Base-by-base conservation (phyloP, 768 basidiomycete genomes). In the Chlorophyllum brunneum region DNA sequence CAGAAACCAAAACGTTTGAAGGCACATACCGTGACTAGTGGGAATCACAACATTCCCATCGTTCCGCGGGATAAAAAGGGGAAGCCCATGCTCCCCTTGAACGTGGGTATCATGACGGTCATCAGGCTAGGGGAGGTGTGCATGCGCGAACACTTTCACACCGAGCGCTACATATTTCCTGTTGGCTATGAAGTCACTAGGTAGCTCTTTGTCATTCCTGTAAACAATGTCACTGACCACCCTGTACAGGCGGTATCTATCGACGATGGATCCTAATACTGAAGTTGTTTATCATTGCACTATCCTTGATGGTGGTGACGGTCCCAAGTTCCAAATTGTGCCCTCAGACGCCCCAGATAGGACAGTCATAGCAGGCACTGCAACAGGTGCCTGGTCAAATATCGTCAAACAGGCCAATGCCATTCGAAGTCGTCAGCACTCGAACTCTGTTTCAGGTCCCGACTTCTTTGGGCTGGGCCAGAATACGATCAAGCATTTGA, bases 401-500 rank as follows among this genome's bases (percentile, higher is more conserved):
- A 87, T 93, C 57, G 88, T 93, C 45, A 85, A 83, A 61, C 82
- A 87, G 45, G 90, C 91, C 1, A 92, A 92, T 61, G 77, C 79
- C 37, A 82, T 92, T 55, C 82, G 90, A 43, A 84, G 88, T 62
- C 77, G 88, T 11, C 85, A 88, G 57, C 90, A 92, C 61, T 88
- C 85, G 38, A 92, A 92, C 65, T 89, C 86, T 4, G 88, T 93
- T 11, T 92, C 90, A 2, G 90, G 90, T 0, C 90, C 90, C 11
- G 90, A 92, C 68, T 92, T 92, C 66, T 92, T 90, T 62, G 91
- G 91, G 7, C 73, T 93, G 13, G 86, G 86, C 2, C 86, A 92
- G 66, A 92, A 92, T 62, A 86, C 87, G 3, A 91, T 93, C 72
- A 92, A 92, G 70, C 87, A 89, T 61, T 77, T 92, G 31, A 89